Evolutionary conservation across 768 basidiomycete species (phyloP), one percentile per base, ranked within the genome.

Genomic region (Boletus rex-veris): DNA sequence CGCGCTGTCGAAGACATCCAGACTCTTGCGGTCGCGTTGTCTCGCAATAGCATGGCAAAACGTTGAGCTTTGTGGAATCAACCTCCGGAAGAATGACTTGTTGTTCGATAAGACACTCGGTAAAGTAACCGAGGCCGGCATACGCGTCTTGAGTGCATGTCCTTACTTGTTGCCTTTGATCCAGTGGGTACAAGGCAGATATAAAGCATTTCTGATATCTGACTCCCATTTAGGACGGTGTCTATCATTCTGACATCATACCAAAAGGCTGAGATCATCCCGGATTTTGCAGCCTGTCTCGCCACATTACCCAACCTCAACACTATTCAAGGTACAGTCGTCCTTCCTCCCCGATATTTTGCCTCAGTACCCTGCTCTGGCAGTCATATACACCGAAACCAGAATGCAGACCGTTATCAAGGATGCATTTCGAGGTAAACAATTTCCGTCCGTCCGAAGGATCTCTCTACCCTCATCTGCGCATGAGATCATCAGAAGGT

Each of bases 31-130:
- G 12, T 50, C 48, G 3, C 55, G 53, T 24, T 62, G 55, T 41
- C 49, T 58, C 15, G 41, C 45, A 5, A 48, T 62, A 53, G 60
- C 57, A 12, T 62, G 60, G 61, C 51, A 10, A 26, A 51, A 33
- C 11, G 3, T 55, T 4, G 48, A 55, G 4, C 35, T 61, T 2
- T 62, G 50, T 31, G 16, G 40, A 15, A 41, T 19, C 16, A 36
- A 21, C 21, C 21, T 21, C 21, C 3, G 21, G 21, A 21, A 21
- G 40, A 19, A 19, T 19, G 19, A 19, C 19, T 19, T 19, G 19
- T 19, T 19, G 19, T 50, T 51, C 24, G 55, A 36, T 18, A 38
- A 7, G 33, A 38, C 16, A 8, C 37, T 54, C 11, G 46, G 46
- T 2, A 44, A 46, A 19, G 50, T 31, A 21, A 59, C 35, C 38